Conservation (phyloP, 2,329 filamentous ascomycete genomes). For the Dryadomyces quercivorus region DNA sequence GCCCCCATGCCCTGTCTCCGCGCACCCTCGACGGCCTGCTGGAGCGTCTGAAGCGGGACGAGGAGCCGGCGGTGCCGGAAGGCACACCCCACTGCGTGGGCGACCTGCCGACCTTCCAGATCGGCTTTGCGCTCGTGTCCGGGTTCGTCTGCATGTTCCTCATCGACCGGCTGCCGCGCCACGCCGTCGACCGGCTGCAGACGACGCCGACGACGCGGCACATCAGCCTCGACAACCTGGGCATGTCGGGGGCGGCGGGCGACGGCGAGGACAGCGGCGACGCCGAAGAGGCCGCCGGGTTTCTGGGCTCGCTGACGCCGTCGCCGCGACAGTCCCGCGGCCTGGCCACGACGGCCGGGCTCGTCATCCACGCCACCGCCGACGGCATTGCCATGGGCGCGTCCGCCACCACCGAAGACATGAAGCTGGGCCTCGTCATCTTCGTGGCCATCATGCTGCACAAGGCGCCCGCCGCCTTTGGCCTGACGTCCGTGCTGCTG, state of each 20-base stretch:
- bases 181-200: constrained; percentile 54
- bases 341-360: constrained; percentile 75
- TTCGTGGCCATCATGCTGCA: constrained; percentile 97
- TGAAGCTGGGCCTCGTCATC: constrained; percentile 75
- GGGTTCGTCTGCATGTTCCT: constrained; percentile 97
- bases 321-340: constrained; percentile 47
- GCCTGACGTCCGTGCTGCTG: constrained; percentile 76
- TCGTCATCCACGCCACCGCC: constrained; percentile 92
- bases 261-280: constrained; percentile 25
- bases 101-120: constrained; percentile 55
- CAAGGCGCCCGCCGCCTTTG: constrained; percentile 92
- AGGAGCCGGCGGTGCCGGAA: no score
- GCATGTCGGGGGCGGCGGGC: constrained; percentile 14
- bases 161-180: constrained; percentile 72
- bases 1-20: background rate
- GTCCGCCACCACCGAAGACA: constrained; percentile 62
- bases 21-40: background rate
- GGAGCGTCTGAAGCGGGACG: no score
- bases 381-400: constrained; percentile 95
- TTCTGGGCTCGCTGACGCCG: constrained; percentile 45
- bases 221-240: constrained; percentile 78
- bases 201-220: constrained; percentile 60
- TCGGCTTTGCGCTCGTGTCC: constrained; percentile 74
- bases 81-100: constrained; percentile 18
- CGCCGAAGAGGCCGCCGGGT: constrained; percentile 37